These are phyloP conservation scores for Herpetomonas tarakana DNA, from an alignment of 208 protist genomes.

Conservation along the genomic window DNA sequence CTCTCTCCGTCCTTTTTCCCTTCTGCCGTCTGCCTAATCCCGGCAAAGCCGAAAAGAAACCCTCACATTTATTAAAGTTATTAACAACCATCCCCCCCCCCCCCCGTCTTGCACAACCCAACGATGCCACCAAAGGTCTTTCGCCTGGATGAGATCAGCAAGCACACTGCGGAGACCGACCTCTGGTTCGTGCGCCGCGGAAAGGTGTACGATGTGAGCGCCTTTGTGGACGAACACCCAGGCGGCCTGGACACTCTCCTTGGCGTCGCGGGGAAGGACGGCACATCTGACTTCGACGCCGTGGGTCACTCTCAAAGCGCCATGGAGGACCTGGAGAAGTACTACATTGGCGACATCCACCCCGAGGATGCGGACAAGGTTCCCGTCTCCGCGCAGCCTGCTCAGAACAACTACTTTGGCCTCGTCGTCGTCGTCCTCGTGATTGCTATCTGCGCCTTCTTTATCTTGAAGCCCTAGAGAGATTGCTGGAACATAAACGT, in stretches of 20 bases:
- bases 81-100: no score
- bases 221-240: constrained; percentile 88
- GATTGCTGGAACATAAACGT: neutral
- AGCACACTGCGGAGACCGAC: constrained; percentile 62
- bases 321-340: constrained; percentile 58
- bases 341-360: constrained; percentile 78
- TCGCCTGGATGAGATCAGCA: constrained; percentile 52
- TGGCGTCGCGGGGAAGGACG: constrained; percentile 80
- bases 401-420: constrained; percentile 34
- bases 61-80: neutral
- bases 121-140: constrained; percentile 7
- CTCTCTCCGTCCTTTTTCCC: no score
- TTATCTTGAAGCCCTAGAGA: constrained; percentile 44
- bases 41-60: neutral
- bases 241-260: constrained; percentile 85
- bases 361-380: constrained; percentile 47
- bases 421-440: constrained; percentile 38
- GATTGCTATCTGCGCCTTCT: constrained; percentile 41
- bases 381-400: constrained; percentile 15
- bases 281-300: constrained; percentile 77
- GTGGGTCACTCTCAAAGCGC: constrained; percentile 75
- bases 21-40: no score
- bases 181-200: constrained; percentile 84
- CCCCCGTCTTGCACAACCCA: neutral
- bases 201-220: constrained; percentile 86